A percentile compares a stretch with the other conserved stretches of the same genome.
phyloP scores from a whole-genome alignment of 345 rosid genomes.

The Citrus sp. region DNA sequence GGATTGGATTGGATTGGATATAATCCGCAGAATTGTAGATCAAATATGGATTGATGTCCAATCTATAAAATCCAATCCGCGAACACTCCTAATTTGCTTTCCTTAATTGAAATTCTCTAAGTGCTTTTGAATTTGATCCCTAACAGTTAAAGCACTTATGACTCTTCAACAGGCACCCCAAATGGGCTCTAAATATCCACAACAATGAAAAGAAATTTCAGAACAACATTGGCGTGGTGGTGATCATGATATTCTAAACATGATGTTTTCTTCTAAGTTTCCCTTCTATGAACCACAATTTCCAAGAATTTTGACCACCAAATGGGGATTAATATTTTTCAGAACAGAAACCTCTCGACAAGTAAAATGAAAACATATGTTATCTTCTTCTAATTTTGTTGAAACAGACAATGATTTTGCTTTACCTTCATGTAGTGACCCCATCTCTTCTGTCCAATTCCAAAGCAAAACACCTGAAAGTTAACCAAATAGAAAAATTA shows the following conservation, averaged over 20 bases:
- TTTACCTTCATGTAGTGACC: constrained; percentile 4
- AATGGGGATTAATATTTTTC: neutral
- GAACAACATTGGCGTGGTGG: neutral
- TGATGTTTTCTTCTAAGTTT: neutral
- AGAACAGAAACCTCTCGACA: neutral
- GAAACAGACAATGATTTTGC: neutral
- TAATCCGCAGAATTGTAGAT: too few species aligned
- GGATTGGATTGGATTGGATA: too few species aligned
- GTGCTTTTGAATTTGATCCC: too few species aligned
- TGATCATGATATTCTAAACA: neutral
- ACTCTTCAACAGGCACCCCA: too few species aligned
- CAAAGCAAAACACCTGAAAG: constrained; percentile 2
- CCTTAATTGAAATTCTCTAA: too few species aligned
- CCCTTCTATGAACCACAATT: neutral
- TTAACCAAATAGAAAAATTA: neutral
- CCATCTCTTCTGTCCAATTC: neutral
- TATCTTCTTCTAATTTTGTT: neutral
- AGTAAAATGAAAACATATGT: too few species aligned
- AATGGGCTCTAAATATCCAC: neutral
- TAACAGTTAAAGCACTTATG: too few species aligned
- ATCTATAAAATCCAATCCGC: too few species aligned
- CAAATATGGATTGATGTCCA: too few species aligned
- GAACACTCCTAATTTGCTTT: too few species aligned
- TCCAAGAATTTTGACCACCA: neutral
- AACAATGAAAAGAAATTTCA: neutral